Base-by-base conservation (phyloP, 345 rosid species). In the Arabidopsis suecica region DNA sequence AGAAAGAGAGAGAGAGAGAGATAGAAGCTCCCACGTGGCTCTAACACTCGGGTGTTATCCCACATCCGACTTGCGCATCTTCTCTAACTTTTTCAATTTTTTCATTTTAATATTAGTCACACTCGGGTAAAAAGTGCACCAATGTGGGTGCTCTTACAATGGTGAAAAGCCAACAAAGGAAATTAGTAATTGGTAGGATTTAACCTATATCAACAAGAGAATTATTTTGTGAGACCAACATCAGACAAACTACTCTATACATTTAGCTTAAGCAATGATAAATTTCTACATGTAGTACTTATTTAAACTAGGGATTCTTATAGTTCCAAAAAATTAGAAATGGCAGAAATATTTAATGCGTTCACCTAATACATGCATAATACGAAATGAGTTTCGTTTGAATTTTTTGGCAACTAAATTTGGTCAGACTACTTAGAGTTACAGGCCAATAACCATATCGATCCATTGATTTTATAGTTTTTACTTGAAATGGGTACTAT, bases 401-500 rank as follows among this genome's bases (percentile, higher is more conserved):
- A 16, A 57, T n/a, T 3, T 44, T 49, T 73, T 60, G 66, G 73
- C 20, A 74, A 74, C 68, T 28, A 41, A 41, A 10, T 68, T 53
- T 53, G 59, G 80, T 69, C 53, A 76, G 65, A 55, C 70, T 42
- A 62, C 36, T 54, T 25, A 34, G 25, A 76, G 80, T 23, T 23
- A 12, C 65, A 76, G 59, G 59, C 33, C 75, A 50, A 20, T 50
- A 22, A 20, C 4, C 55, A 69, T 34, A 54, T 6, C 42, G 13
- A 62, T 69, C 65, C 50, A 62, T 55, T 69, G 44, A 37, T 41
- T 41, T 69, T 56, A 62, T 61, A 34, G 53, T 40, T 61, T 75
- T 68, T 61, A 61, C 78, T 75, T 68, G 68, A 76, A 69, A 40
- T 76, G 63, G 62, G 36, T 69, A 69, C 65, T 36, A 37, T 55